Conservation (phyloP, 2,329 filamentous ascomycete species). For the Metarhizium rileyi region DNA sequence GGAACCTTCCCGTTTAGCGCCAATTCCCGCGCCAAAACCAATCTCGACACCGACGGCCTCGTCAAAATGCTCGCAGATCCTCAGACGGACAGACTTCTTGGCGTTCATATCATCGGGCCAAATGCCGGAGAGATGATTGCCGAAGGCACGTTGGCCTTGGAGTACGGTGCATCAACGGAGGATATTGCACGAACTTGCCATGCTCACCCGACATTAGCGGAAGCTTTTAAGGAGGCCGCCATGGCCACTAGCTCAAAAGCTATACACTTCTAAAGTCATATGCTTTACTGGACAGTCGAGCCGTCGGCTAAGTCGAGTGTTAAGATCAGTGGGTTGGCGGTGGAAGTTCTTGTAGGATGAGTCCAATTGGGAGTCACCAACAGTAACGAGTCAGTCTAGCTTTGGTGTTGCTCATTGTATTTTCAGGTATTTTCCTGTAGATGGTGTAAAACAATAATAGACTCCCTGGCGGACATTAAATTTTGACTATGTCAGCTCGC, state of each 20-base stretch:
- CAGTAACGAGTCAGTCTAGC: background rate
- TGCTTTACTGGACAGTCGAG: background rate
- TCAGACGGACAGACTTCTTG: slow-evolving; percentile 90
- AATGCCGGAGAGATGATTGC: slow-evolving; percentile 99
- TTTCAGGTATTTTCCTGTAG: background rate
- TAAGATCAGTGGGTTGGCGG: background rate
- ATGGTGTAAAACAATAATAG: slow-evolving; percentile 1
- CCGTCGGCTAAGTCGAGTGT: background rate
- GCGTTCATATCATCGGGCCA: slow-evolving; percentile 91
- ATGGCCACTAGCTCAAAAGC: slow-evolving; percentile 95
- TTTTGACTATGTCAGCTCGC: background rate
- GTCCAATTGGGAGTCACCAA: background rate
- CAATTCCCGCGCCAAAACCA: slow-evolving; percentile 98
- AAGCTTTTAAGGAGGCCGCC: slow-evolving; percentile 99
- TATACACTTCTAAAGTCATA: slow-evolving; percentile 69
- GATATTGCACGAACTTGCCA: slow-evolving; percentile 93
- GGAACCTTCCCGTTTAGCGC: slow-evolving; percentile 95
- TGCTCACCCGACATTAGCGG: slow-evolving; percentile 88
- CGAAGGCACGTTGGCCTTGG: slow-evolving; percentile 85
- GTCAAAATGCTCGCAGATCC: slow-evolving; percentile 97
- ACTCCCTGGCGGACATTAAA: background rate
- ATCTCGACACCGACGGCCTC: slow-evolving; percentile 87
- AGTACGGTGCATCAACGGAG: slow-evolving; percentile 93
- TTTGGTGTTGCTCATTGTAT: background rate
- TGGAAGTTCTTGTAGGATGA: background rate